phyloP scores from a whole-genome alignment of 169 alveolate genomes.

The Prorocentrum cordatum region DNA sequence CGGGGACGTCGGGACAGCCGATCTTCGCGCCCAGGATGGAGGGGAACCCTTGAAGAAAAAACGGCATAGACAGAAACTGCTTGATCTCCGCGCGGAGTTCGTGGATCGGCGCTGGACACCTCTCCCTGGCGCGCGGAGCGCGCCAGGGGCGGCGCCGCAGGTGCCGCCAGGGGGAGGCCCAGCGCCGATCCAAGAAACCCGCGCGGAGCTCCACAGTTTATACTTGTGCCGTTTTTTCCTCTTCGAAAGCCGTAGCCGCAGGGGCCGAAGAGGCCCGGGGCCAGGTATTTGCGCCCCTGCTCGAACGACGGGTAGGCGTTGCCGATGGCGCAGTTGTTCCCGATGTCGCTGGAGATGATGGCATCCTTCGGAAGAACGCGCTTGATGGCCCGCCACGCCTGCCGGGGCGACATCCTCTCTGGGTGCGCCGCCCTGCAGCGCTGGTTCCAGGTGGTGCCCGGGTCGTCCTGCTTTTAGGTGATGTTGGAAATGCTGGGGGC shows the following conservation, averaged over 20 bases:
- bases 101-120: too few relatives aligned
- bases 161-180: too few relatives aligned
- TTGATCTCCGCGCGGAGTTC: too few relatives aligned
- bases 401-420: background rate
- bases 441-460: conserved; percentile 60
- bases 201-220: too few relatives aligned
- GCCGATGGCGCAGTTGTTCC: conserved; percentile 63
- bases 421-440: conserved; percentile 8
- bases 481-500: background rate
- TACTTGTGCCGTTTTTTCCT: too few relatives aligned
- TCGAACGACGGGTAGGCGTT: conserved; percentile 36
- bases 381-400: conserved; percentile 63
- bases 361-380: conserved; percentile 21
- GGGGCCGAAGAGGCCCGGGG: conserved; percentile 51
- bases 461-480: background rate
- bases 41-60: too few relatives aligned
- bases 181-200: too few relatives aligned
- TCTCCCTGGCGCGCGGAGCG: too few relatives aligned
- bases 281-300: conserved; percentile 11
- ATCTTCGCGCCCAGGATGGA: conserved; percentile 58
- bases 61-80: too few relatives aligned
- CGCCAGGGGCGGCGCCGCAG: too few relatives aligned
- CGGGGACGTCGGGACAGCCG: conserved; percentile 20
- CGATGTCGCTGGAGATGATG: conserved; percentile 47
- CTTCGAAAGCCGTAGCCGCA: conserved; percentile 17